phyloP scores from a whole-genome alignment of 2,329 filamentous ascomycete species.

The Cryphonectria nitschkei region DNA sequence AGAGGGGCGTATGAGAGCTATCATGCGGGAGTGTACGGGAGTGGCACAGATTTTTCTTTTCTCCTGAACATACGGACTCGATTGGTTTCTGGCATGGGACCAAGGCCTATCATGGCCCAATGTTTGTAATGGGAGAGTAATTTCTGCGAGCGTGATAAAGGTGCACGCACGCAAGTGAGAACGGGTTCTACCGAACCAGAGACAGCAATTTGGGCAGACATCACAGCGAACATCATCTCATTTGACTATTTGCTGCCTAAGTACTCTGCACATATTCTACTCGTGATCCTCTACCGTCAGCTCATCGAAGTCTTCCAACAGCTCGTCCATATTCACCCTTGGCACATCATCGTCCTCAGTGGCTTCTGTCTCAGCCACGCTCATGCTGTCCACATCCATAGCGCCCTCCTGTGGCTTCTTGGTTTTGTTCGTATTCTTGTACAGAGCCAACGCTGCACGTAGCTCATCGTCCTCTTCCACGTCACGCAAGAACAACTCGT shows the following conservation, averaged over 20 bases:
- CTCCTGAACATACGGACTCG: neutral
- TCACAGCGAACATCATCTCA: neutral
- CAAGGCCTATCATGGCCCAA: neutral
- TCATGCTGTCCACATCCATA: slow-evolving; percentile 42
- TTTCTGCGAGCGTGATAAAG: neutral
- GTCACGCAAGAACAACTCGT: slow-evolving; percentile 95
- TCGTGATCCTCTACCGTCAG: slow-evolving; percentile 67
- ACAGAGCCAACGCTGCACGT: slow-evolving; percentile 80
- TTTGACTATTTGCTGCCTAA: neutral
- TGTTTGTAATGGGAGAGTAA: neutral
- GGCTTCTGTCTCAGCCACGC: slow-evolving; percentile 40
- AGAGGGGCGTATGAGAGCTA: neutral
- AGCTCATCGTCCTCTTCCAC: slow-evolving; percentile 95
- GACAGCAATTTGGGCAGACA: too few species aligned
- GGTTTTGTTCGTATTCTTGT: slow-evolving; percentile 66
- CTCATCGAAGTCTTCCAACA: slow-evolving; percentile 93
- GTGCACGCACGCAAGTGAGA: neutral
- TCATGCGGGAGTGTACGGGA: neutral
- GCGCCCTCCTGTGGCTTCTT: slow-evolving; percentile 46
- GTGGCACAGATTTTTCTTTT: neutral
- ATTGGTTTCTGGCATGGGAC: neutral
- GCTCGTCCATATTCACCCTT: slow-evolving; percentile 75
- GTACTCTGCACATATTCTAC: slow-evolving; percentile 7
- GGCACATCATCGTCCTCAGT: slow-evolving; percentile 68
- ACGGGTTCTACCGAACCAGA: neutral